phyloP scores from a whole-genome alignment of 306 rosid species.

The Mimosa bimucronata region DNA sequence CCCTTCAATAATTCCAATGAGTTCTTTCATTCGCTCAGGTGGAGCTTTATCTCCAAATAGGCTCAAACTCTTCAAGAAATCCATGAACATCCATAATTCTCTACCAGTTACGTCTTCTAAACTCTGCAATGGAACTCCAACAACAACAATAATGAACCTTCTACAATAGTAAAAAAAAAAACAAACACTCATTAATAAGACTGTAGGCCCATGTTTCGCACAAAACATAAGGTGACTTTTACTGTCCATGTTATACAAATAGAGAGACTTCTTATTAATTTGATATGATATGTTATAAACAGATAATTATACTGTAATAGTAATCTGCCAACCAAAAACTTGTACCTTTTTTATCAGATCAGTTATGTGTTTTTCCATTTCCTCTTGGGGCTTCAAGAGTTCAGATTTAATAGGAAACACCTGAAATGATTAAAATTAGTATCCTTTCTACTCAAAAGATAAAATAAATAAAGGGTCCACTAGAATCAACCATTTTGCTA shows the following conservation, averaged over 20 bases:
- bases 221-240: too few relatives aligned
- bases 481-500: conserved; percentile 19
- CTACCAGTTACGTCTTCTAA: conserved; percentile 86
- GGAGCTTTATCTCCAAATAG: conserved; percentile 91
- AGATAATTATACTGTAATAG: conserved; percentile 13
- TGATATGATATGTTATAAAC: background rate
- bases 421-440: conserved; percentile 50
- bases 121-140: conserved; percentile 63
- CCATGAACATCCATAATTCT: conserved; percentile 93
- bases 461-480: conserved; percentile 3
- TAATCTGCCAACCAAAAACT: conserved; percentile 28
- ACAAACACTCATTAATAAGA: conserved; percentile 17
- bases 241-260: background rate
- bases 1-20: conserved; percentile 89
- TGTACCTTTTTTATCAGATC: conserved; percentile 87
- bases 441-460: conserved; percentile 19
- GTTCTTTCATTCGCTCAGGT: conserved; percentile 82
- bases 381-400: conserved; percentile 89
- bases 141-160: conserved; percentile 40
- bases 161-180: conserved; percentile 10
- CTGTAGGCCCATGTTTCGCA: background rate
- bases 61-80: conserved; percentile 79
- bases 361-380: conserved; percentile 97
- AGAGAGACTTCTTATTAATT: background rate
- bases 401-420: conserved; percentile 89